Percentiles rank a stretch among this genome's conserved stretches.
Conservation (phyloP, 768 basidiomycete species). For the Macrolepiota fuliginosa region DNA sequence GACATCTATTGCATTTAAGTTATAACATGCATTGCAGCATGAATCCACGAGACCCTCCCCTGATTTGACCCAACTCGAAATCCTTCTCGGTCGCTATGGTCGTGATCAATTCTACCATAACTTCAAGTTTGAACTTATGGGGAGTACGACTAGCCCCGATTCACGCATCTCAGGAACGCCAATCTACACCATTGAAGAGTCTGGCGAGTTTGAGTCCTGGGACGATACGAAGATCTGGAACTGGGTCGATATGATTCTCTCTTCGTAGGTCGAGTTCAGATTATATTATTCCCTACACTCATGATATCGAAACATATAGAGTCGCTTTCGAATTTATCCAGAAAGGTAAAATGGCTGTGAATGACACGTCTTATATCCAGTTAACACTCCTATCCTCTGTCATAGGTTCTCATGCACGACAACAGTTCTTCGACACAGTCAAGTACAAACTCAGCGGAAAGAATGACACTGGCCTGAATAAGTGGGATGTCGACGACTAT, state of each 20-base stretch:
- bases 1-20: neutral
- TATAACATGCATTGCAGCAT: neutral
- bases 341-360: too few relatives aligned
- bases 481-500: neutral
- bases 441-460: slow-evolving; percentile 34
- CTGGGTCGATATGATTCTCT: neutral
- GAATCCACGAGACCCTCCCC: neutral
- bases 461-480: slow-evolving; percentile 89
- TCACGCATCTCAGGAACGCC: neutral
- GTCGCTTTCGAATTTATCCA: too few relatives aligned
- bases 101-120: neutral
- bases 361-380: too few relatives aligned
- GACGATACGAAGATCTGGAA: neutral
- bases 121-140: neutral
- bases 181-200: neutral
- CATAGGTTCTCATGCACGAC: too few relatives aligned
- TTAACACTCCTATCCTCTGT: too few relatives aligned
- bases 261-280: neutral
- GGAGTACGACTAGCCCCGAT: neutral
- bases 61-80: neutral
- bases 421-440: slow-evolving; percentile 51
- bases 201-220: neutral
- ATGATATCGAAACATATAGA: too few relatives aligned
- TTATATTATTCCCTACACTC: neutral
- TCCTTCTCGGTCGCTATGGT: neutral